phyloP scores from a whole-genome alignment of 345 rosid genomes.

The Pistacia vera region DNA sequence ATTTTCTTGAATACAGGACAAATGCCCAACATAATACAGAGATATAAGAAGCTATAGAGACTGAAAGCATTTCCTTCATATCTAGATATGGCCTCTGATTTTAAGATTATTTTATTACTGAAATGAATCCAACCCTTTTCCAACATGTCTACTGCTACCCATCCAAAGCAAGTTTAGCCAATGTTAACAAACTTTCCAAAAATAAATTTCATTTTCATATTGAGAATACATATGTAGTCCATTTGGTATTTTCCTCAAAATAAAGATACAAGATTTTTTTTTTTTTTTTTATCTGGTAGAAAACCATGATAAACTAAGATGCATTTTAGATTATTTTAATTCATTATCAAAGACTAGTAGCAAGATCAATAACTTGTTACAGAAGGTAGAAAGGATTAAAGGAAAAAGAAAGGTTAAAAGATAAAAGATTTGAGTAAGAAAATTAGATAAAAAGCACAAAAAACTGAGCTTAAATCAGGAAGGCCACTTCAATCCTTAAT shows the following conservation, averaged over 20 bases:
- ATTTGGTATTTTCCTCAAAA: neutral
- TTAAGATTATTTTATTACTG: neutral
- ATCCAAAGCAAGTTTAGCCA: neutral
- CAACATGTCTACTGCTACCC: neutral
- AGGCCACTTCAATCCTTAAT: neutral
- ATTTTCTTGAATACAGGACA: too few species aligned
- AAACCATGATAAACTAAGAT: neutral
- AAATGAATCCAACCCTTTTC: neutral
- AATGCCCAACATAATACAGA: too few species aligned
- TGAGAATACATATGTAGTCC: neutral
- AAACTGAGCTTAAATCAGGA: neutral
- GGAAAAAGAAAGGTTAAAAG: neutral
- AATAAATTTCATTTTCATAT: neutral
- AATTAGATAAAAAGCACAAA: neutral
- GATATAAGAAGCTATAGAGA: neutral
- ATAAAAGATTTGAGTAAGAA: neutral
- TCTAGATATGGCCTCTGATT: neutral
- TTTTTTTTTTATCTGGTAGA: neutral
- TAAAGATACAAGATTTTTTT: neutral
- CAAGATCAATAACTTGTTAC: neutral
- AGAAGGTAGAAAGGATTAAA: neutral
- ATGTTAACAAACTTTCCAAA: neutral
- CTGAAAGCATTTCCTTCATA: neutral
- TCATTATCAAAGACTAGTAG: neutral
- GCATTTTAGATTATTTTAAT: neutral